A percentile compares a stretch with the other conserved stretches of the same genome.
phyloP scores from a whole-genome alignment of 495 filamentous ascomycete genomes.

The Tuber magnatum region DNA sequence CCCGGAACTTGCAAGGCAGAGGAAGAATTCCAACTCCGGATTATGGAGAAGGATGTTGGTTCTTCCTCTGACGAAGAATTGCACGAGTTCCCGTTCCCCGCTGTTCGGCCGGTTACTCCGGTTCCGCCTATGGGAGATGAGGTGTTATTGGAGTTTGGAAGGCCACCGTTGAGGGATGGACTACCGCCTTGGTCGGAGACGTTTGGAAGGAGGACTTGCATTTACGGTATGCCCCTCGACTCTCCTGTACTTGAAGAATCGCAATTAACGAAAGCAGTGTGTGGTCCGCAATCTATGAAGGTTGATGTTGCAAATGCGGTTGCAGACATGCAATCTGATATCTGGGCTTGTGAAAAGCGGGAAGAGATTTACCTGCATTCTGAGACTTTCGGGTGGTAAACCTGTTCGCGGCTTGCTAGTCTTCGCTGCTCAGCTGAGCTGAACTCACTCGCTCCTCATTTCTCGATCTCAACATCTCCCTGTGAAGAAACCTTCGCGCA shows the following conservation, averaged over 20 bases:
- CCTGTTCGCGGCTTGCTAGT: background rate
- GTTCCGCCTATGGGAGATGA: slow-evolving; percentile 40
- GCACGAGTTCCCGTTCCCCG: slow-evolving; percentile 38
- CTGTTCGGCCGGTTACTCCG: slow-evolving; percentile 24
- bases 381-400: slow-evolving; percentile 53
- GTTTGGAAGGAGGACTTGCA: slow-evolving; percentile 76
- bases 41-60: slow-evolving; percentile 25
- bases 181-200: slow-evolving; percentile 69
- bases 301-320: slow-evolving; percentile 77
- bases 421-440: background rate
- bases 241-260: background rate
- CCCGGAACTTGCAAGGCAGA: slow-evolving; percentile 47
- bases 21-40: slow-evolving; percentile 36
- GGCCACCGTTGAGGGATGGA: slow-evolving; percentile 78
- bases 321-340: slow-evolving; percentile 70
- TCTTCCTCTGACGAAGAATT: slow-evolving; percentile 9
- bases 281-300: slow-evolving; percentile 79
- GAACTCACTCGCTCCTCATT: background rate
- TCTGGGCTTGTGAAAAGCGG: slow-evolving; percentile 65
- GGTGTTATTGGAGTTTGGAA: slow-evolving; percentile 81
- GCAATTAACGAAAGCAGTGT: slow-evolving; percentile 46
- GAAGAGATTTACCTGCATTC: slow-evolving; percentile 94
- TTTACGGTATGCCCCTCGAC: slow-evolving; percentile 53
- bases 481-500: background rate
- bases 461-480: background rate